Evolutionary conservation across 345 rosid genomes (phyloP).

Genomic region (sweet orange (Citrus sinensis)): DVS_A1.0 CM039161.1:949501-950000

Average conservation of each 20-base stretch:
- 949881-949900: no score
- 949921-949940: no score
- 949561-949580: conserved; percentile 47
- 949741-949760: conserved; percentile 55
- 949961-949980: no score
- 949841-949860: no score
- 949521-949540: conserved; percentile 49
- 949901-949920: no score
- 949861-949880: no score
- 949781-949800: not conserved
- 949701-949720: conserved; percentile 49
- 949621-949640: conserved; percentile 50
- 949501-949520: conserved; percentile 60
- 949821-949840: not conserved
- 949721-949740: conserved; percentile 40
- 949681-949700: conserved; percentile 61
- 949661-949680: conserved; percentile 42
- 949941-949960: no score
- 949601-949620: conserved; percentile 52
- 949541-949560: conserved; percentile 61
- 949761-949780: conserved; percentile 17
- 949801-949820: not conserved
- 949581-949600: conserved; percentile 63
- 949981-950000: no score
- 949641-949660: conserved; percentile 45